phyloP scores from a whole-genome alignment of 2,329 filamentous ascomycete species.

The Hypoxylon sp. region DNA sequence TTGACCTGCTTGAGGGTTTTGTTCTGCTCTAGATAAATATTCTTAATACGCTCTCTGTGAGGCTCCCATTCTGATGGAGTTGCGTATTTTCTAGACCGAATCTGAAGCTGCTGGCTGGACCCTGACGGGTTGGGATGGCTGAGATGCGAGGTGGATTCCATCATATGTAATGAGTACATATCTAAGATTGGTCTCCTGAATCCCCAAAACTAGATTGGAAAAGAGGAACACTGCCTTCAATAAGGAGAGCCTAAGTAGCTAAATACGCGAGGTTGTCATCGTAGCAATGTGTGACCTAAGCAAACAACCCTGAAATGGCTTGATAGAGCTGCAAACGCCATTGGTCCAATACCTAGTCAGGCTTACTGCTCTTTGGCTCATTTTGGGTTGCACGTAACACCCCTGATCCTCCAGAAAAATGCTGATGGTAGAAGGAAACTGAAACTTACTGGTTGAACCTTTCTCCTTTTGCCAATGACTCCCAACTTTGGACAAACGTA shows the following conservation, averaged over 20 bases:
- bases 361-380: not conserved
- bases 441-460: slow-evolving; percentile 84
- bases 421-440: slow-evolving; percentile 10
- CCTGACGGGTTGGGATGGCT: not conserved
- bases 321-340: slow-evolving; percentile 12
- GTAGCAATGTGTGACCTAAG: not conserved
- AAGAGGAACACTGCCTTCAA: not conserved
- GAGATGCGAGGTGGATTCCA: slow-evolving; percentile 11
- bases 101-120: slow-evolving; percentile 2
- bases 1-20: slow-evolving; percentile 60
- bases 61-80: slow-evolving; percentile 47
- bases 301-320: slow-evolving; percentile 8
- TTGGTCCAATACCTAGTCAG: slow-evolving; percentile 2
- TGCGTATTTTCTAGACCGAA: slow-evolving; percentile 37
- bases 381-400: not conserved
- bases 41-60: slow-evolving; percentile 55
- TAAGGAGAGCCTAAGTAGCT: not conserved
- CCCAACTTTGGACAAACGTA: slow-evolving; percentile 85
- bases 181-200: not conserved
- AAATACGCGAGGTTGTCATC: slow-evolving; percentile 9
- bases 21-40: slow-evolving; percentile 60
- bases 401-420: not conserved
- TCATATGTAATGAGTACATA: not conserved
- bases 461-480: slow-evolving; percentile 85
- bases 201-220: not conserved